These are phyloP conservation scores for Ceratorhiza oryzae-sativae DNA, from an alignment of 1,284 basidiomycete species.

Conservation along the genomic window DNA sequence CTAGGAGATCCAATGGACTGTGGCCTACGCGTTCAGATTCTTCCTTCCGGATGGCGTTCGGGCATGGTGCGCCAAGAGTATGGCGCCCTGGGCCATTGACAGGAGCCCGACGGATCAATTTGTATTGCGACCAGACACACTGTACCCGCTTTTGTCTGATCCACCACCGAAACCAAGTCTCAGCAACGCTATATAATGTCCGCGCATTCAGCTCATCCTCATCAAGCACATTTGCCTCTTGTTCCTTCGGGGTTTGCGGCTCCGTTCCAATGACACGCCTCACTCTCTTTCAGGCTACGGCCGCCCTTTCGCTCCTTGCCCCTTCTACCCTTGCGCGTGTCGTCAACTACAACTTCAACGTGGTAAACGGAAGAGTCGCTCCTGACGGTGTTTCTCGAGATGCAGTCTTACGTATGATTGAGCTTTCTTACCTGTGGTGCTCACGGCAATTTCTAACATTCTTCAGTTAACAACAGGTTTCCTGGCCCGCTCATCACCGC, in stretches of 20 bases:
- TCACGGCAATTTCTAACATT: conserved; percentile 33
- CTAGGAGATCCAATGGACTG: no score
- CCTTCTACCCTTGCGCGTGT: conserved; percentile 13
- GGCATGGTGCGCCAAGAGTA: no score
- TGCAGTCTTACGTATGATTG: conserved; percentile 44
- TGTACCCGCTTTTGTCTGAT: not conserved
- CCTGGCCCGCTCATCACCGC: conserved; percentile 45
- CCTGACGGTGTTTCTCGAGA: conserved; percentile 50
- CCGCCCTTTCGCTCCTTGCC: conserved; percentile 36
- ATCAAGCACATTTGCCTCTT: not conserved
- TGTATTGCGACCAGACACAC: not conserved
- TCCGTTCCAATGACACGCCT: conserved; percentile 4
- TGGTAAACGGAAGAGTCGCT: conserved; percentile 38
- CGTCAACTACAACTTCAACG: conserved; percentile 29
- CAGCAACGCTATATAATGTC: not conserved
- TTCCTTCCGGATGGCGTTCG: no score
- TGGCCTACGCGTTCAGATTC: no score
- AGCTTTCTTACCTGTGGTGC: not conserved
- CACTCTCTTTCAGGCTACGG: conserved; percentile 32
- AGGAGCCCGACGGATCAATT: conserved; percentile 21
- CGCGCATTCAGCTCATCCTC: not conserved
- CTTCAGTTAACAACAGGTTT: conserved; percentile 44
- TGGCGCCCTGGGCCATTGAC: not conserved
- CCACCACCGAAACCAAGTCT: not conserved
- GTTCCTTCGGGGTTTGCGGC: conserved; percentile 8